phyloP scores from a whole-genome alignment of 768 basidiomycete genomes.

The Leucosporidium yakuticum region DNA sequence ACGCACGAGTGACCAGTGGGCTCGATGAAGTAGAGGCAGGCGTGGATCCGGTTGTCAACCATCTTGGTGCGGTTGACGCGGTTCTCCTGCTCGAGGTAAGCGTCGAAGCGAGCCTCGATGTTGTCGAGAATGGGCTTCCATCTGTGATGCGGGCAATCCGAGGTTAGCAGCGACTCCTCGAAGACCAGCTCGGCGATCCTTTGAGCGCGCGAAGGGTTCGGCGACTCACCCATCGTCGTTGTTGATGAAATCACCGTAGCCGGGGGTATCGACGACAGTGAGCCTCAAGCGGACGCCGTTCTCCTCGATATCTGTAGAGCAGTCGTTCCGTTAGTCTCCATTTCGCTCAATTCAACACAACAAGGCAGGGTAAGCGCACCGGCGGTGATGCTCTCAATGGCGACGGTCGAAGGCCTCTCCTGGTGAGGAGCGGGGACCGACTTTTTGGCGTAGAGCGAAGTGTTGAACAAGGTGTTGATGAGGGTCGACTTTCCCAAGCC shows the following conservation, averaged over 20 bases:
- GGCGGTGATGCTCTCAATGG: constrained; percentile 96
- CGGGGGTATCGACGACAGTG: constrained; percentile 98
- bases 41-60: constrained; percentile 94
- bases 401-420: constrained; percentile 85
- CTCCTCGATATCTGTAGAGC: constrained; percentile 85
- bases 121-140: constrained; percentile 99
- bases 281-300: constrained; percentile 91
- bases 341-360: neutral
- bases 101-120: constrained; percentile 95
- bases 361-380: constrained; percentile 52
- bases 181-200: constrained; percentile 5
- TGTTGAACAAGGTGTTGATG: constrained; percentile 98
- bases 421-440: constrained; percentile 73
- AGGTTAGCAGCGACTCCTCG: neutral
- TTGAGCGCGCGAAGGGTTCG: neutral
- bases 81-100: constrained; percentile 97
- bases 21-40: constrained; percentile 98
- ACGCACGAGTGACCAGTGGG: constrained; percentile 95
- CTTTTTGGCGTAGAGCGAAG: constrained; percentile 85
- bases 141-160: constrained; percentile 48
- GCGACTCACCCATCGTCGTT: constrained; percentile 82
- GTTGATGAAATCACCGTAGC: constrained; percentile 99
- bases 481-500: constrained; percentile 98
- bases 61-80: constrained; percentile 91
- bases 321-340: too few species aligned